phyloP scores from a whole-genome alignment of 768 basidiomycete genomes.

The Daedaleopsis nitida region DNA sequence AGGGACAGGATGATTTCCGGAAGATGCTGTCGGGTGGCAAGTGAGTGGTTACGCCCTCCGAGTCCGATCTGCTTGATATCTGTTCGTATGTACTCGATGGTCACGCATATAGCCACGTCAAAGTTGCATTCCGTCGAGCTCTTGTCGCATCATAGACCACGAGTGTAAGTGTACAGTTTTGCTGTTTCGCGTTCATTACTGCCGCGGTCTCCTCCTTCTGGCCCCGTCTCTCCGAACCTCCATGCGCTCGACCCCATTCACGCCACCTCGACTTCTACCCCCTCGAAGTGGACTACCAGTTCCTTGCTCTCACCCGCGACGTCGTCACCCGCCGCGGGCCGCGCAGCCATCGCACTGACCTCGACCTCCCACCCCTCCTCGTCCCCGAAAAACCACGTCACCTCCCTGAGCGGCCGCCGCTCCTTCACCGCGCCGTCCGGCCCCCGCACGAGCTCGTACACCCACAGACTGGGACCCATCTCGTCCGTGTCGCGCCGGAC shows the following conservation, averaged over 20 bases:
- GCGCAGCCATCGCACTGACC: slow-evolving; percentile 28
- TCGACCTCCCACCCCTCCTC: slow-evolving; percentile 15
- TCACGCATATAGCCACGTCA: too few species aligned
- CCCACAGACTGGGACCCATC: slow-evolving; percentile 15
- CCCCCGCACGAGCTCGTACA: slow-evolving; percentile 29
- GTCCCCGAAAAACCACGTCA: slow-evolving; percentile 30
- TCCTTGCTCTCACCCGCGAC: slow-evolving; percentile 9
- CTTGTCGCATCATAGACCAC: too few species aligned
- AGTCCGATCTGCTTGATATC: neutral
- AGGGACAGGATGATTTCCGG: slow-evolving; percentile 84
- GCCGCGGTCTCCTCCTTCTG: too few species aligned
- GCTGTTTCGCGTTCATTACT: too few species aligned
- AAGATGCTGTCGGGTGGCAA: slow-evolving; percentile 61
- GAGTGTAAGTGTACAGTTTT: too few species aligned
- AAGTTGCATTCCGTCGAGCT: too few species aligned
- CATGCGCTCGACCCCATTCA: too few species aligned
- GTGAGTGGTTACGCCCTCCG: neutral
- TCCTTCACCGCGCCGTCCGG: slow-evolving; percentile 14
- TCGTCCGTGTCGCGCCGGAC: slow-evolving; percentile 23
- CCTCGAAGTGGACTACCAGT: slow-evolving; percentile 19
- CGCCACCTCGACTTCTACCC: neutral
- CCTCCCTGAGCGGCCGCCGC: slow-evolving; percentile 25
- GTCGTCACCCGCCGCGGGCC: slow-evolving; percentile 19
- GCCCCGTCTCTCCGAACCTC: too few species aligned
- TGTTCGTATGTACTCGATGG: neutral